phyloP scores from a whole-genome alignment of 2,329 filamentous ascomycete genomes.

The Fusarium nematophilum region DNA sequence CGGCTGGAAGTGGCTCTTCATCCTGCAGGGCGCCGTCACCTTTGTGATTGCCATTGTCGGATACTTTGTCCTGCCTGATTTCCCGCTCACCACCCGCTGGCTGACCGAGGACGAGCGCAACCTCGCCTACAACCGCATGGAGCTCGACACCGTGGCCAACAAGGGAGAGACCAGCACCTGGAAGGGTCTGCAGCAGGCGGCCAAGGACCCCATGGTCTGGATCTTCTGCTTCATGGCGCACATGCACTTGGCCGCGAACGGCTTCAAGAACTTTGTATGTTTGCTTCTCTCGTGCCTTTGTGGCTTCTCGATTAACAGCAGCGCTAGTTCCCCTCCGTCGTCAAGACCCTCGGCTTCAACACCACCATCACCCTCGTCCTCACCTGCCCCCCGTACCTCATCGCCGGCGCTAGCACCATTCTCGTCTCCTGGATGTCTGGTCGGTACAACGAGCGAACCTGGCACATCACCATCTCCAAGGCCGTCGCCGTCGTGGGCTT shows the following conservation, averaged over 20 bases:
- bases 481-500: constrained; percentile 50
- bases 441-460: constrained; percentile 58
- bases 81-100: constrained; percentile 55
- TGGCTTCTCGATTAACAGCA: background rate
- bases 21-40: constrained; percentile 69
- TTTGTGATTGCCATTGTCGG: constrained; percentile 43
- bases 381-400: constrained; percentile 57
- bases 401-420: constrained; percentile 47
- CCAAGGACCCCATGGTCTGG: constrained; percentile 59
- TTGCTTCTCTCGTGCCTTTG: background rate
- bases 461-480: constrained; percentile 59
- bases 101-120: constrained; percentile 58
- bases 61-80: constrained; percentile 49
- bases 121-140: constrained; percentile 55
- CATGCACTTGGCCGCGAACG: constrained; percentile 61
- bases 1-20: constrained; percentile 64
- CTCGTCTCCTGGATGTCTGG: constrained; percentile 54
- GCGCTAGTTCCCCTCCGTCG: constrained; percentile 40
- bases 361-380: constrained; percentile 47
- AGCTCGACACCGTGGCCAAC: constrained; percentile 60
- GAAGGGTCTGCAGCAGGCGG: constrained; percentile 57
- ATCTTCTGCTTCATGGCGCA: constrained; percentile 63
- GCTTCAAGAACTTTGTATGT: constrained; percentile 53
- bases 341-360: constrained; percentile 45
- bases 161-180: constrained; percentile 53